Evolutionary conservation across 495 filamentous ascomycete species (phyloP).

Genomic region (Tuber indicum): DNA sequence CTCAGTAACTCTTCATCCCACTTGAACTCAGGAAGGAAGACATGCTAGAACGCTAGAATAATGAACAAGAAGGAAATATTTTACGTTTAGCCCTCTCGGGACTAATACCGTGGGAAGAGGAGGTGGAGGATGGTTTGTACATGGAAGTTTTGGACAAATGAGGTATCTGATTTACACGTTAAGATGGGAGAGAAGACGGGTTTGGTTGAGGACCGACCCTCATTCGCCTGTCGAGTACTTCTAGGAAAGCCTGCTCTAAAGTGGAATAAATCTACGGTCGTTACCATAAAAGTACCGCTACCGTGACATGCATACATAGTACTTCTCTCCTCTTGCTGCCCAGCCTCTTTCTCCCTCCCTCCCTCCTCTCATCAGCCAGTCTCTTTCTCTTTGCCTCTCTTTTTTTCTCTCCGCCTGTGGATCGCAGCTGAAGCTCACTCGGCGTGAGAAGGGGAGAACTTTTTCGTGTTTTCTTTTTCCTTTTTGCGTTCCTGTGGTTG

Average conservation of each 20-base stretch:
- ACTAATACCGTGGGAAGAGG: not conserved
- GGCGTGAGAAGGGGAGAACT: not conserved
- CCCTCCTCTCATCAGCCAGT: conserved; percentile 22
- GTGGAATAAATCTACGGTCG: not conserved
- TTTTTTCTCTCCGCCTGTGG: conserved; percentile 18
- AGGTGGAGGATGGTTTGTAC: not conserved
- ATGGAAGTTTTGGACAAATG: not conserved
- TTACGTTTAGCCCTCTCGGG: not conserved
- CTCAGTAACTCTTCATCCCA: not conserved
- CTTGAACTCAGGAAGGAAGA: not conserved
- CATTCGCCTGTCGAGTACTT: not conserved
- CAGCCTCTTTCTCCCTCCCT: conserved; percentile 9
- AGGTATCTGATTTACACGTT: conserved; percentile 1
- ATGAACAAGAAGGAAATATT: not conserved
- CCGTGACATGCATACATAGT: not conserved
- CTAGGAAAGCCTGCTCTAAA: not conserved
- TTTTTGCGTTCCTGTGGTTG: conserved; percentile 15
- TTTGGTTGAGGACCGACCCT: not conserved
- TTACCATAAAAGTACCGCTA: not conserved
- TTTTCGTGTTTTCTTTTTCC: conserved; percentile 22
- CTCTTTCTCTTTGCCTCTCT: conserved; percentile 26
- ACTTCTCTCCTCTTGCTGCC: conserved; percentile 19
- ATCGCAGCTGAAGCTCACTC: not conserved
- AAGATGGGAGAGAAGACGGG: not conserved
- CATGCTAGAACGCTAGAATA: not conserved